phyloP scores from a whole-genome alignment of 495 filamentous ascomycete species.

The Xanthoparmelia taractica region DNA sequence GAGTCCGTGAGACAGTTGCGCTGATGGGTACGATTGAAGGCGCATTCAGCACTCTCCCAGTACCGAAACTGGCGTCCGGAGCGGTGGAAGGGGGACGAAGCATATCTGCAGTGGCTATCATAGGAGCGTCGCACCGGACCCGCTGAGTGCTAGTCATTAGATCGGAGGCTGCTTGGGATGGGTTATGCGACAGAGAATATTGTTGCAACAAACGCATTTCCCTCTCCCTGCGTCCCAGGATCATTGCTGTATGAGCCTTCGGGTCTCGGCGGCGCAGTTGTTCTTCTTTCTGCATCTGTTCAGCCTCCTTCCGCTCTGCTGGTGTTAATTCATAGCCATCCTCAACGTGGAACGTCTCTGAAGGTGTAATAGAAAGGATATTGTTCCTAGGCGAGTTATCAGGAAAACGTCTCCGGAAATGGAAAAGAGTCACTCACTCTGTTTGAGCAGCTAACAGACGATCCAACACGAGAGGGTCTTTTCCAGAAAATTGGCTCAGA shows the following conservation, averaged over 20 bases:
- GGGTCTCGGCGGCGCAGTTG: conserved; percentile 42
- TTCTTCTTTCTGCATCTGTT: conserved; percentile 38
- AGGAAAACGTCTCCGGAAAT: conserved; percentile 12
- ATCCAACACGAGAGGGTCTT: conserved; percentile 64
- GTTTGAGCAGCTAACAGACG: conserved; percentile 43
- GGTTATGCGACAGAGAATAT: neutral
- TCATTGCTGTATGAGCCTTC: conserved; percentile 28
- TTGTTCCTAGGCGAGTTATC: neutral
- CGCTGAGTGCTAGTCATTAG: neutral
- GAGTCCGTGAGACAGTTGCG: neutral
- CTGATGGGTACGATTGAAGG: neutral
- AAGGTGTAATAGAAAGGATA: conserved; percentile 49
- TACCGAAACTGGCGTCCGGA: neutral
- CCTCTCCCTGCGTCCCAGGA: neutral
- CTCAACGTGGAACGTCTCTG: conserved; percentile 51
- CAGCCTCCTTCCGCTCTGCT: conserved; percentile 46
- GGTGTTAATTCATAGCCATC: conserved; percentile 49
- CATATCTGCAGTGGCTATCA: neutral
- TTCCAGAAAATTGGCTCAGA: conserved; percentile 45
- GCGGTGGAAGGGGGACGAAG: neutral
- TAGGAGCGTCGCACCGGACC: neutral
- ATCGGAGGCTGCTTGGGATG: neutral
- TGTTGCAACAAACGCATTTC: neutral
- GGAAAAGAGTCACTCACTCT: conserved; percentile 16
- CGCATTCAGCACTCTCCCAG: neutral